Evolutionary conservation across 148 eudicot species (phyloP).

Genomic region (Amaranthus palmeri): DNA sequence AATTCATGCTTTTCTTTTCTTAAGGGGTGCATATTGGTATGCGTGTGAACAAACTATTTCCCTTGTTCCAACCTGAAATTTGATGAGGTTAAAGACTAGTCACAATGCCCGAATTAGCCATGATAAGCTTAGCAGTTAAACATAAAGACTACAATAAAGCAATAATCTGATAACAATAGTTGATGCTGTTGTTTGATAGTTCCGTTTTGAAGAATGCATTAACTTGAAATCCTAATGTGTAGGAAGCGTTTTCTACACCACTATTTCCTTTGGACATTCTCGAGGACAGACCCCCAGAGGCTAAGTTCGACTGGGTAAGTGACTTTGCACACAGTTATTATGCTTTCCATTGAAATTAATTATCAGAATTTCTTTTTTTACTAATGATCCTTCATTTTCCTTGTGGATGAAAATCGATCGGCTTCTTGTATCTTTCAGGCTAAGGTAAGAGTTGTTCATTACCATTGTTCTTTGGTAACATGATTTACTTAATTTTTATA

Average conservation of each 20-base stretch:
- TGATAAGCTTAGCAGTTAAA: background rate
- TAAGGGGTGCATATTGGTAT: too few species aligned
- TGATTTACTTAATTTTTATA: background rate
- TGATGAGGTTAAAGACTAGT: background rate
- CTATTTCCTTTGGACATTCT: slow-evolving; percentile 73
- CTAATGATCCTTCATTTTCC: slow-evolving; percentile 20
- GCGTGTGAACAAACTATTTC: background rate
- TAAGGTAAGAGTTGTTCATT: slow-evolving; percentile 42
- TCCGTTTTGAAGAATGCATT: too few species aligned
- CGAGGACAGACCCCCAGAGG: slow-evolving; percentile 71
- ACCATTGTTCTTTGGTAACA: too few species aligned
- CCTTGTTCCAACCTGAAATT: background rate
- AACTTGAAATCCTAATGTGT: background rate
- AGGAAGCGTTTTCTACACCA: slow-evolving; percentile 88
- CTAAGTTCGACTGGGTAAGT: slow-evolving; percentile 68
- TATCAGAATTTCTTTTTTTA: background rate
- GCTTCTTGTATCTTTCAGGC: slow-evolving; percentile 39
- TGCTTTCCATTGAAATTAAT: background rate
- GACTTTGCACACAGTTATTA: background rate
- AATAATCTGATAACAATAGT: background rate
- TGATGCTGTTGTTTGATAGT: background rate
- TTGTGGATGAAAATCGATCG: slow-evolving; percentile 27
- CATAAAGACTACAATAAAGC: background rate
- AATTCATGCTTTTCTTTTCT: too few species aligned
- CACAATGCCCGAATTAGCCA: background rate